These are phyloP conservation scores for Pontederia paniculata DNA, from an alignment of 176 grass and related monocot species.

Conservation along the genomic window DNA sequence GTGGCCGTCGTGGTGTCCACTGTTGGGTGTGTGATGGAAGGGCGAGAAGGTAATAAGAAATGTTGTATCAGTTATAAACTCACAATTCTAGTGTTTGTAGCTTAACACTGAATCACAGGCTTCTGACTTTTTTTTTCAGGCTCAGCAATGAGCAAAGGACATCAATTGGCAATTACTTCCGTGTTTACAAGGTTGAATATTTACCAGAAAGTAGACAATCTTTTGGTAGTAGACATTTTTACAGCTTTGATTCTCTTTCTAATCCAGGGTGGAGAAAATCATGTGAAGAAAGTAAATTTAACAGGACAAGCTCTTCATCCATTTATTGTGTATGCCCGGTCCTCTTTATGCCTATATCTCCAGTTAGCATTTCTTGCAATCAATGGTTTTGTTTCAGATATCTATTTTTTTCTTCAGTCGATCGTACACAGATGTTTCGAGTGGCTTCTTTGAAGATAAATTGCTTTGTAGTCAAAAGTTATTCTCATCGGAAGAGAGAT, in stretches of 20 bases:
- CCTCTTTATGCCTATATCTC: neutral
- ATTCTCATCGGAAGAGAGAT: conserved; percentile 64
- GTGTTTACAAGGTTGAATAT: conserved; percentile 71
- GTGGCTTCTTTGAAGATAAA: conserved; percentile 69
- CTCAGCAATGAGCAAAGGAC: conserved; percentile 83
- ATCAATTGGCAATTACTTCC: conserved; percentile 74
- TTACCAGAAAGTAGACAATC: neutral
- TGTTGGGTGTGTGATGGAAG: conserved; percentile 94
- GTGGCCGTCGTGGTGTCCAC: conserved; percentile 90
- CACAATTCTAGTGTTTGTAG: too few species aligned
- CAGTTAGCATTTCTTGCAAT: conserved; percentile 4
- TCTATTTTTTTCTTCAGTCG: conserved; percentile 33
- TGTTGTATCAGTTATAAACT: conserved; percentile 3
- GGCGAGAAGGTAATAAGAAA: conserved; percentile 60
- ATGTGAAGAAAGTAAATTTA: conserved; percentile 69
- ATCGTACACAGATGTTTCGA: conserved; percentile 81
- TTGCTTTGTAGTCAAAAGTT: conserved; percentile 57
- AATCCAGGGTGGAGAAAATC: conserved; percentile 67
- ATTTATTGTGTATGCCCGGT: conserved; percentile 56
- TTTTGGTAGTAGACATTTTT: neutral
- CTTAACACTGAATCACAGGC: neutral
- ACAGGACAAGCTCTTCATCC: conserved; percentile 66
- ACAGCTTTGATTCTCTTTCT: conserved; percentile 7
- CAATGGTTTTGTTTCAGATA: conserved; percentile 11
- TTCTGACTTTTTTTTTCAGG: conserved; percentile 28